phyloP scores from a whole-genome alignment of 202 grass and related monocot genomes.

The Panicum hallii region DNA sequence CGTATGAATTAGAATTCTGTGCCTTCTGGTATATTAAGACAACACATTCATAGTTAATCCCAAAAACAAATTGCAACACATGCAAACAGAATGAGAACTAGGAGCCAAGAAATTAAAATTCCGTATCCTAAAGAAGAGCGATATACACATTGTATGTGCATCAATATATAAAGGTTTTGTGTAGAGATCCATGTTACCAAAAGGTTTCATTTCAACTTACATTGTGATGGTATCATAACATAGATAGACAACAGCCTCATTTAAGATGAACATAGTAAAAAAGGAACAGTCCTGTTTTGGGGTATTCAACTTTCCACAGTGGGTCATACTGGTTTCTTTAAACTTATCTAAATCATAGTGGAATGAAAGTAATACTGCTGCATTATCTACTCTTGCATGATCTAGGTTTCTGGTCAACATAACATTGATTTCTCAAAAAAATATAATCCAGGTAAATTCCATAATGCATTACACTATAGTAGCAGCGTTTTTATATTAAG shows the following conservation, averaged over 20 bases:
- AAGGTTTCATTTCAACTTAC: conserved; percentile 2
- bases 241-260: conserved; percentile 17
- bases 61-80: conserved; percentile 15
- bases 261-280: background rate
- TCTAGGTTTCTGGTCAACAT: background rate
- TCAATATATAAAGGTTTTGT: background rate
- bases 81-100: conserved; percentile 16
- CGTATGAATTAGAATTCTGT: conserved; percentile 8
- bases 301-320: background rate
- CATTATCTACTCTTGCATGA: too few relatives aligned
- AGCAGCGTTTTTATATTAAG: background rate
- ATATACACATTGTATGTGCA: background rate
- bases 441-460: background rate
- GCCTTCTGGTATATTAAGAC: background rate
- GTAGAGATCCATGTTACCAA: background rate
- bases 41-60: background rate
- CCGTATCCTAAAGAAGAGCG: conserved; percentile 3
- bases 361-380: too few relatives aligned
- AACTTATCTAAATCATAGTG: background rate
- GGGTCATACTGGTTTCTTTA: background rate
- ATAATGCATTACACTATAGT: background rate
- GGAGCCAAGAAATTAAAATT: background rate
- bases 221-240: conserved; percentile 16
- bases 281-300: background rate
- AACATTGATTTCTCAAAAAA: conserved; percentile 4